phyloP scores from a whole-genome alignment of 1,284 basidiomycete species.

The Papiliotrema terrestris region DNA sequence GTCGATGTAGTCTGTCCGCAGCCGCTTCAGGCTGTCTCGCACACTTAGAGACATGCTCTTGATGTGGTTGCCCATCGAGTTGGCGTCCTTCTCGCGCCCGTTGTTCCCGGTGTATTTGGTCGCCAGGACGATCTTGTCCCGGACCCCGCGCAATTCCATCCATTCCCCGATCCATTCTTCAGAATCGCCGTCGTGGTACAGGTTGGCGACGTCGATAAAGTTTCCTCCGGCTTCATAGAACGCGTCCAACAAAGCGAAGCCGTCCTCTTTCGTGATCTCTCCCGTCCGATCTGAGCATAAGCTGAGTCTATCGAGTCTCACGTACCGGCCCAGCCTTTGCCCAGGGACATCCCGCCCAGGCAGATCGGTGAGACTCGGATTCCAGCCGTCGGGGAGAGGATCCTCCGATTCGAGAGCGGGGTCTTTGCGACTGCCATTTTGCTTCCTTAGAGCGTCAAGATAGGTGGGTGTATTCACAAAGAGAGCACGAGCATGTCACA shows the following conservation, averaged over 20 bases:
- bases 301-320: background rate
- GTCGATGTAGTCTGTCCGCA: conserved; percentile 50
- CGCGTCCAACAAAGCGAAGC: conserved; percentile 32
- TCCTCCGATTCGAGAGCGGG: too few species aligned
- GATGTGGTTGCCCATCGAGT: conserved; percentile 9
- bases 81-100: background rate
- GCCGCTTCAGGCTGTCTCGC: conserved; percentile 41
- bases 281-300: conserved; percentile 4
- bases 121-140: conserved; percentile 17
- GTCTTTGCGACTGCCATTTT: too few species aligned
- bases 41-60: conserved; percentile 28
- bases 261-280: conserved; percentile 15
- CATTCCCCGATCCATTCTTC: conserved; percentile 48
- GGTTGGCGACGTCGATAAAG: conserved; percentile 42
- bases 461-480: too few species aligned
- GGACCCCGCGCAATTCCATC: conserved; percentile 38
- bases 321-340: background rate
- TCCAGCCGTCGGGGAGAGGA: background rate
- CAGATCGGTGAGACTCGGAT: background rate
- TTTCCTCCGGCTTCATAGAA: conserved; percentile 38
- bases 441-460: too few species aligned
- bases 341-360: background rate
- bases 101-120: conserved; percentile 22
- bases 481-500: too few species aligned
- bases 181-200: conserved; percentile 34